Evolutionary conservation across 2,329 filamentous ascomycete species (phyloP), one percentile per base, ranked within the genome.

Genomic region (Ilyonectria sp.): DNA sequence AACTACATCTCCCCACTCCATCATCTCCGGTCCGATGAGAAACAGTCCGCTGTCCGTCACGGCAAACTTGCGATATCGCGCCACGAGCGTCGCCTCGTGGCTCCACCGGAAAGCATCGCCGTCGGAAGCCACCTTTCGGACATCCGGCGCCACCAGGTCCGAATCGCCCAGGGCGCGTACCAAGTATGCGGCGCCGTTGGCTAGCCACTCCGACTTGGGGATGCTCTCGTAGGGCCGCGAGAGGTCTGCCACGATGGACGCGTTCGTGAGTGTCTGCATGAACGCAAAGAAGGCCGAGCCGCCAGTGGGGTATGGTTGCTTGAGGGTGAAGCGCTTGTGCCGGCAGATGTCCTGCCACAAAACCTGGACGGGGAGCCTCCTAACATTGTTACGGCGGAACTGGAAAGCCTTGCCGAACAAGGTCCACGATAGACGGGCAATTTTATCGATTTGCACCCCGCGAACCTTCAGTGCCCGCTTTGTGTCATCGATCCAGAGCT

Each of bases 91-190:
- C 17, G 79, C 79, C 33, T 79, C 78, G 55, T 79, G 79, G 52
- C 78, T 79, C 79, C 79, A 79, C 61, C 77, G 77, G 68, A 79
- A 79, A 6, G 75, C 72, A 43, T 80, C 75, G 15, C 77, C 79
- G 2, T 62, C 59, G 8, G 40, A 52, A 4, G 78, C 79, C 43
- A 79, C 62, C 33, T 71, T 68, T 17, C 63, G 71, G n/a, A 81
- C 50, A 31, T 75, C 73, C 11, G 65, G 60, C 7, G 70, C 63
- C 10, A 78, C 56, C 6, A 57, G 44, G 13, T 55, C 69, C 2
- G 65, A 46, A 7, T 47, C 60, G 0, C 66, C 47, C 10, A 69
- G 61, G 1, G 73, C 71, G 6, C 74, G 75, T 1, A 75, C 67
- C 8, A 81, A 69, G 56, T 80, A 81, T 7, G 79, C 77, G 2